Conservation (phyloP, 169 alveolate genomes). For the Perkinsus marinus region DNA sequence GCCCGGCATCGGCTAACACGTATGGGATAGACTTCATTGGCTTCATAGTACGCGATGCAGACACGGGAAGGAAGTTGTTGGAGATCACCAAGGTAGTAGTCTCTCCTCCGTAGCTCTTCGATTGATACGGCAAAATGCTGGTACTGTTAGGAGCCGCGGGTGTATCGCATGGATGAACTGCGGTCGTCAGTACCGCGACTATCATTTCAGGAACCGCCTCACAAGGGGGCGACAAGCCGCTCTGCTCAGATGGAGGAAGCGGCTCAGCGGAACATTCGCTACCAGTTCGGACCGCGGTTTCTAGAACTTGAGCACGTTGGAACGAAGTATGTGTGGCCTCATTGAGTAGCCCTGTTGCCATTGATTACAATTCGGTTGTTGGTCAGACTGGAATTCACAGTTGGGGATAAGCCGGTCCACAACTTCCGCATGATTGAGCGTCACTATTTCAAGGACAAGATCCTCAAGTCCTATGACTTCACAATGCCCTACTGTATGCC, state of each 20-base stretch:
- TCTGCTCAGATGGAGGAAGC: conserved; percentile 37
- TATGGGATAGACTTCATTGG: conserved; percentile 45
- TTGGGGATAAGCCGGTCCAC: conserved; percentile 37
- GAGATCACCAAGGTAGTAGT: not conserved
- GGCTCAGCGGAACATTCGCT: conserved; percentile 35
- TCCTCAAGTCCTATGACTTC: conserved; percentile 51
- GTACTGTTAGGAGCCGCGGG: too few relatives aligned
- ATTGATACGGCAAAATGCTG: too few relatives aligned
- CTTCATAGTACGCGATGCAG: conserved; percentile 53
- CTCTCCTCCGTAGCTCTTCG: not conserved
- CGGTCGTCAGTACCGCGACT: too few relatives aligned
- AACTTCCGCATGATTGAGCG: conserved; percentile 61
- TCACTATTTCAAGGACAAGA: conserved; percentile 47
- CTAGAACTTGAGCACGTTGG: conserved; percentile 53
- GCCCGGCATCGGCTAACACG: conserved; percentile 46
- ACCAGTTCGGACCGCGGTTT: conserved; percentile 62
- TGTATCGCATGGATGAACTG: too few relatives aligned
- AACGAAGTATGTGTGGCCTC: conserved; percentile 3
- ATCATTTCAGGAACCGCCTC: too few relatives aligned
- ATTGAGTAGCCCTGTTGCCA: not conserved
- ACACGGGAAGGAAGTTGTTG: conserved; percentile 23
- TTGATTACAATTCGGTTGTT: not conserved
- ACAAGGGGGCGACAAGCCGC: too few relatives aligned
- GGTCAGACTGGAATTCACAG: conserved; percentile 39
- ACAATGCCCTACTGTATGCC: conserved; percentile 64